These are phyloP conservation scores for Boechera divaricarpa DNA, from an alignment of 345 rosid genomes.

Conservation along the genomic window DNA sequence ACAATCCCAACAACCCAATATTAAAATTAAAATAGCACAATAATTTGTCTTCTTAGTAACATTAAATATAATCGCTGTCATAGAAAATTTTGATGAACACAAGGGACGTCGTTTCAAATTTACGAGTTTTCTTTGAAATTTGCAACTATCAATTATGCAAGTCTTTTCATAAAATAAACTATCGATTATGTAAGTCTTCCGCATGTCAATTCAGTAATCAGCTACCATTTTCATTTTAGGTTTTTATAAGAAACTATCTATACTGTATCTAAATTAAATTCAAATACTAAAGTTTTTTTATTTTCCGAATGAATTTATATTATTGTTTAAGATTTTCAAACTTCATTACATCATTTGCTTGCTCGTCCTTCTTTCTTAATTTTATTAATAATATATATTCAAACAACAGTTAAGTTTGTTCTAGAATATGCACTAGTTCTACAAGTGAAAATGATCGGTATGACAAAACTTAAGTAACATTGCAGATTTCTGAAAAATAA, in stretches of 20 bases:
- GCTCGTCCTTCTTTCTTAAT: constrained; percentile 26
- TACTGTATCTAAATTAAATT: neutral
- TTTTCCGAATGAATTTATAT: neutral
- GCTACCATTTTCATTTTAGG: constrained; percentile 1
- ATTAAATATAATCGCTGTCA: constrained; percentile 10
- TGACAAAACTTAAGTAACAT: no score
- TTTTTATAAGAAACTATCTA: neutral
- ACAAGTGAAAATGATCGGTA: no score
- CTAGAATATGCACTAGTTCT: neutral
- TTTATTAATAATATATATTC: constrained; percentile 3
- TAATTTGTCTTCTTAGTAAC: constrained; percentile 19
- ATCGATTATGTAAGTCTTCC: constrained; percentile 24
- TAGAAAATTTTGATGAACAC: constrained; percentile 13
- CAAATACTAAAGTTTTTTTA: neutral
- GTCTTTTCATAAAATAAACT: constrained; percentile 30
- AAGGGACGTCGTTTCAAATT: constrained; percentile 2
- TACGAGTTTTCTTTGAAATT: neutral
- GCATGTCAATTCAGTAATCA: constrained; percentile 16
- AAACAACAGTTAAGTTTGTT: neutral
- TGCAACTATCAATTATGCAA: constrained; percentile 31
- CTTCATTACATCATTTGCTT: constrained; percentile 35
- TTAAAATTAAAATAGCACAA: neutral
- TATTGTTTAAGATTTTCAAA: constrained; percentile 1
- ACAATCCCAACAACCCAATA: constrained; percentile 39
- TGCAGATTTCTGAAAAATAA: no score